Percentiles rank a stretch among this genome's conserved stretches.
phyloP scores from a whole-genome alignment of 805 yeast genomes.

The Hanseniaspora hatyaiensis region DNA sequence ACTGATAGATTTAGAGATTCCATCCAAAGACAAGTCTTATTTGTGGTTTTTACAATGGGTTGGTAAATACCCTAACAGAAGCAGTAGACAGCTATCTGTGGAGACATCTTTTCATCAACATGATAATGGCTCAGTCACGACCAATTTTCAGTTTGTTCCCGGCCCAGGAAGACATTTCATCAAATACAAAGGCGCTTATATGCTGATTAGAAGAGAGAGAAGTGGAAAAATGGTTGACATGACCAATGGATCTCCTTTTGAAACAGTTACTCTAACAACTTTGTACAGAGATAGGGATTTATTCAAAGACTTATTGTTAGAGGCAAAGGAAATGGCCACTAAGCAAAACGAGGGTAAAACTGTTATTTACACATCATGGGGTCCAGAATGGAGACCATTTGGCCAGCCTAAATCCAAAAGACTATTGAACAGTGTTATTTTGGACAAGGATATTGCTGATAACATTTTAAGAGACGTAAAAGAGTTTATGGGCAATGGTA shows the following conservation, averaged over 20 bases:
- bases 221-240: slow-evolving; percentile 79
- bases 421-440: slow-evolving; percentile 68
- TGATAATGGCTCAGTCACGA: slow-evolving; percentile 80
- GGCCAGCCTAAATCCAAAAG: slow-evolving; percentile 90
- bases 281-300: slow-evolving; percentile 66
- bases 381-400: slow-evolving; percentile 97
- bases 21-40: slow-evolving; percentile 85
- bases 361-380: slow-evolving; percentile 87
- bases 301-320: slow-evolving; percentile 59
- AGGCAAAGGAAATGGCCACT: slow-evolving; percentile 76
- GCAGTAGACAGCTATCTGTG: slow-evolving; percentile 76
- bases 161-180: slow-evolving; percentile 94
- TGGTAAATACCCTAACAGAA: slow-evolving; percentile 64
- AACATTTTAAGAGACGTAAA: slow-evolving; percentile 55
- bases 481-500: slow-evolving; percentile 67
- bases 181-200: slow-evolving; percentile 73
- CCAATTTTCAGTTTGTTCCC: slow-evolving; percentile 84
- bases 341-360: slow-evolving; percentile 83
- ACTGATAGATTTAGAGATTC: slow-evolving; percentile 84
- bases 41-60: slow-evolving; percentile 95
- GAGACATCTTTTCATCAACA: slow-evolving; percentile 80
- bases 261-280: slow-evolving; percentile 89
- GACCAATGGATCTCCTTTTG: slow-evolving; percentile 87
- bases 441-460: slow-evolving; percentile 66
- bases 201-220: slow-evolving; percentile 80